Evolutionary conservation across 305 asterid genomes (phyloP).

Genomic region (Salvia sclarea): DNA sequence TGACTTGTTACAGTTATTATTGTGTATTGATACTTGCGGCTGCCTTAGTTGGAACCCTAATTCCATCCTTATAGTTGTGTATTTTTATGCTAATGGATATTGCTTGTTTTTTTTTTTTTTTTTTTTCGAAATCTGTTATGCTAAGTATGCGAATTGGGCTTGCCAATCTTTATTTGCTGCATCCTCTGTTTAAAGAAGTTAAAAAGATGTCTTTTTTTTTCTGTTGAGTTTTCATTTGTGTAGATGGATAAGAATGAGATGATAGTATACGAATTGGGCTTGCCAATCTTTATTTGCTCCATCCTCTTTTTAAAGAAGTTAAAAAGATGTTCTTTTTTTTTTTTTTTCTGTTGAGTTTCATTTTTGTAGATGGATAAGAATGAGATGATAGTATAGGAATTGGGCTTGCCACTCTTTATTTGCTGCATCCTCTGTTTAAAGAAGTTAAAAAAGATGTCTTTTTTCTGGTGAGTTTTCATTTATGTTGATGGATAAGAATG

Average conservation of each 20-base stretch:
- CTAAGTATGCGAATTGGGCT: neutral
- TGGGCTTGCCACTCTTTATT: neutral
- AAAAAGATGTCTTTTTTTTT: no score
- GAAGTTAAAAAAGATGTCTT: neutral
- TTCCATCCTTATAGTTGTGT: conserved; percentile 7
- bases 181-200: no score
- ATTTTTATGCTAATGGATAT: neutral
- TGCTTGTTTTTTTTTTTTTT: conserved; percentile 9
- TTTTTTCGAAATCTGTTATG: neutral
- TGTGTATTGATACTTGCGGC: conserved; percentile 4
- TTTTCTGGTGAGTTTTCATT: neutral
- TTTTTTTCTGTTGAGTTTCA: no score
- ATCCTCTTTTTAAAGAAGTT: no score
- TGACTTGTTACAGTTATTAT: conserved; percentile 27
- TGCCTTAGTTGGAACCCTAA: conserved; percentile 17
- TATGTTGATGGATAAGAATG: neutral
- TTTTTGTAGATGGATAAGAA: no score
- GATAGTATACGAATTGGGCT: neutral
- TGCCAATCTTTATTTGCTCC: neutral
- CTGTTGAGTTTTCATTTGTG: no score
- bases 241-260: no score
- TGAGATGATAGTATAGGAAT: neutral
- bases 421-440: neutral
- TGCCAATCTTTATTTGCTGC: neutral
- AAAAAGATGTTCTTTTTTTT: no score